These are phyloP conservation scores for Nepenthes mirabilis DNA, from an alignment of 148 eudicot species.

Conservation along the genomic window DNA sequence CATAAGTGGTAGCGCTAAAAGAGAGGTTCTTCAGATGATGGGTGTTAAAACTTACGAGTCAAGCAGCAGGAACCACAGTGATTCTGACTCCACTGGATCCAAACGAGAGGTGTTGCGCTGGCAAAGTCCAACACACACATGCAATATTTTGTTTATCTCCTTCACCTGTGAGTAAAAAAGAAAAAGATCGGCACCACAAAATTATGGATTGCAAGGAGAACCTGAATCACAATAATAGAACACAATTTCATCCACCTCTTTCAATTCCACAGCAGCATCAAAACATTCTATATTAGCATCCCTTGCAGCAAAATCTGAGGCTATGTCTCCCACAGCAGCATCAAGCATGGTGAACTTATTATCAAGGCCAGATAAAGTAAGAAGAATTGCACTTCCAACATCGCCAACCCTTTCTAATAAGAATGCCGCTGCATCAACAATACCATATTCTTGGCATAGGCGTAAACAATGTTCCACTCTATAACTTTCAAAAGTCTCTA, in stretches of 20 bases:
- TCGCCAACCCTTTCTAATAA: constrained; percentile 90
- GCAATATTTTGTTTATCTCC: constrained; percentile 44
- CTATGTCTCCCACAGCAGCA: constrained; percentile 31
- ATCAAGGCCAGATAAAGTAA: constrained; percentile 56
- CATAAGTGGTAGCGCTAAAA: no score
- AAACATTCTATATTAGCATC: constrained; percentile 25
- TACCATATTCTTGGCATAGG: constrained; percentile 78
- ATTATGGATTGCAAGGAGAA: background rate
- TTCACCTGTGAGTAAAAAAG: constrained; percentile 36
- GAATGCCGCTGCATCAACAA: constrained; percentile 85
- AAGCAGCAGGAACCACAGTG: constrained; percentile 86
- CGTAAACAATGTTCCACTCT: constrained; percentile 86
- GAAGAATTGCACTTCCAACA: constrained; percentile 80
- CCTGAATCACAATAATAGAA: constrained; percentile 2
- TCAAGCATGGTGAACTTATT: constrained; percentile 61
- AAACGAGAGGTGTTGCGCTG: constrained; percentile 80
- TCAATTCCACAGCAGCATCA: constrained; percentile 30
- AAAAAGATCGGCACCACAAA: background rate
- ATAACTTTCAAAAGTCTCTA: constrained; percentile 80
- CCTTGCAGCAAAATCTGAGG: constrained; percentile 16
- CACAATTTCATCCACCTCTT: constrained; percentile 39
- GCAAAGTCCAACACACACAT: constrained; percentile 74
- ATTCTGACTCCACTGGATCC: constrained; percentile 75
- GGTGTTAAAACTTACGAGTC: constrained; percentile 53
- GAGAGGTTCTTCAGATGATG: no score